Conservation (phyloP, 176 grass and related monocot genomes). For the Carex littledalei region DNA sequence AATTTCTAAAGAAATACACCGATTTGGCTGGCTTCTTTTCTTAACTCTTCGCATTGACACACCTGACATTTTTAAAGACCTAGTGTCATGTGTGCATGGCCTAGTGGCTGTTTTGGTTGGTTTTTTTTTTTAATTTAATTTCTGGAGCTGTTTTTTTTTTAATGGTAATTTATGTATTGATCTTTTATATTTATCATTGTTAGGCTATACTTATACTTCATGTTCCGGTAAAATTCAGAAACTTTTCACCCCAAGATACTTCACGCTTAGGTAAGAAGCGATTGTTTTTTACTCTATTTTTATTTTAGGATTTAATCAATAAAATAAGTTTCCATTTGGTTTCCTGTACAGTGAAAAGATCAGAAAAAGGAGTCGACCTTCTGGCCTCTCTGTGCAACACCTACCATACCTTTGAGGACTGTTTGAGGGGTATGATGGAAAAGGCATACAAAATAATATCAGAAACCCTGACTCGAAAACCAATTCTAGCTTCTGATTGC, state of each 20-base stretch:
- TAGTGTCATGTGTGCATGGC: constrained; percentile 86
- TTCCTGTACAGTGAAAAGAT: constrained; percentile 65
- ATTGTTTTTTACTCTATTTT: constrained; percentile 22
- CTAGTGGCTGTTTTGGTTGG: constrained; percentile 82
- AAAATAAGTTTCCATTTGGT: constrained; percentile 23
- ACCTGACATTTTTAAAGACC: constrained; percentile 56
- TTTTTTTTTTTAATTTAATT: constrained; percentile 23
- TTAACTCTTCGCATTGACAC: constrained; percentile 62
- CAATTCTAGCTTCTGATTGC: constrained; percentile 51
- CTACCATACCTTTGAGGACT: constrained; percentile 83
- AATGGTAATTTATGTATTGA: constrained; percentile 1
- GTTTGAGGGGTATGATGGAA: constrained; percentile 61
- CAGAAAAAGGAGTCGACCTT: constrained; percentile 59
- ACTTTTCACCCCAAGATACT: constrained; percentile 65
- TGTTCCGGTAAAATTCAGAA: constrained; percentile 57
- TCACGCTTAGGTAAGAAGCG: constrained; percentile 60
- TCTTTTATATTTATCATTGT: constrained; percentile 21
- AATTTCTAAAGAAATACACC: constrained; percentile 39
- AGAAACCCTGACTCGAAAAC: constrained; percentile 52
- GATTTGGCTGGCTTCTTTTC: constrained; percentile 88
- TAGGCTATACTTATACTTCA: constrained; percentile 94
- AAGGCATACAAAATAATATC: constrained; percentile 52
- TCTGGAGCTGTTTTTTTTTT: neutral
- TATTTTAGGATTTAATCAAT: constrained; percentile 16
- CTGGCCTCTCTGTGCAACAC: constrained; percentile 74